Conservation (phyloP, 345 rosid species). For the Streptanthus diversifolius region DNA sequence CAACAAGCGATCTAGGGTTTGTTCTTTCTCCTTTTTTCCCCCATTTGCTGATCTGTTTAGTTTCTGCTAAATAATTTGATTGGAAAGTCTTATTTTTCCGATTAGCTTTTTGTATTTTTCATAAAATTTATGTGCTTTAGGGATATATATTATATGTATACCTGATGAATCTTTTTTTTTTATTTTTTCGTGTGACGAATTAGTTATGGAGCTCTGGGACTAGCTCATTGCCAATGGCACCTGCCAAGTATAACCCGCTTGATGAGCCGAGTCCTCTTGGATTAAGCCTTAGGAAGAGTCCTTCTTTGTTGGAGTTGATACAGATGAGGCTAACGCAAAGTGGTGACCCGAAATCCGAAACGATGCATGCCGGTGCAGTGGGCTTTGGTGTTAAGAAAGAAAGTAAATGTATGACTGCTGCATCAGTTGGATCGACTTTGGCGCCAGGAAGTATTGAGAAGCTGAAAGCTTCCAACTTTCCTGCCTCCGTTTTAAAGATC, state of each 20-base stretch:
- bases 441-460: slow-evolving; percentile 50
- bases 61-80: background rate
- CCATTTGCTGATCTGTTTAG: slow-evolving; percentile 25
- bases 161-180: background rate
- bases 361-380: slow-evolving; percentile 22
- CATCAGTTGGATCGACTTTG: slow-evolving; percentile 15
- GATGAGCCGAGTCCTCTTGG: slow-evolving; percentile 98
- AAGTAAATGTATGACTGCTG: slow-evolving; percentile 32
- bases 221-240: slow-evolving; percentile 48
- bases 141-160: background rate
- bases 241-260: slow-evolving; percentile 72
- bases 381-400: slow-evolving; percentile 50
- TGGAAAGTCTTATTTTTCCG: background rate
- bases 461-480: slow-evolving; percentile 95
- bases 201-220: slow-evolving; percentile 60
- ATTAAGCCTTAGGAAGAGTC: slow-evolving; percentile 84
- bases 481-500: slow-evolving; percentile 73
- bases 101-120: background rate
- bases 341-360: slow-evolving; percentile 31
- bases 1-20: slow-evolving; percentile 65
- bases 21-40: slow-evolving; percentile 39
- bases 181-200: slow-evolving; percentile 2
- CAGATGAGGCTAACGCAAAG: slow-evolving; percentile 85
- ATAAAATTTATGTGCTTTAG: background rate
- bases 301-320: slow-evolving; percentile 87